Conservation (phyloP, 768 basidiomycete genomes). For the Tulasnella sp. region DNA sequence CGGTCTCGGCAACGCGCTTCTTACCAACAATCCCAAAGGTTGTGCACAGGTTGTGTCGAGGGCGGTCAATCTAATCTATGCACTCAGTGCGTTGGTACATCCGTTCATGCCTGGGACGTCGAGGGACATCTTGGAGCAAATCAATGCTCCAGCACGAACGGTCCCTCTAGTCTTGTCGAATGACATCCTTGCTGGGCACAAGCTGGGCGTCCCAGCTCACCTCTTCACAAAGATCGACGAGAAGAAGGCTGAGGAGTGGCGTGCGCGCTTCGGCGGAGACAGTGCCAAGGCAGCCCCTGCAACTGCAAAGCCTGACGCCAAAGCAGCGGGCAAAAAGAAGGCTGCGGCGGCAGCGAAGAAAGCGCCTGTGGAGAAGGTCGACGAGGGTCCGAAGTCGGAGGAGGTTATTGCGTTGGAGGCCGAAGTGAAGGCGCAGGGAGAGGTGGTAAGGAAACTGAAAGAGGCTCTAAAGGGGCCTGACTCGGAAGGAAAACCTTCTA, state of each 20-base stretch:
- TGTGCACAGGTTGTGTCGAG: constrained; percentile 86
- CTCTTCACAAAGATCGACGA: constrained; percentile 93
- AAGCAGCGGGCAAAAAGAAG: constrained; percentile 46
- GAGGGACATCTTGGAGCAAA: constrained; percentile 66
- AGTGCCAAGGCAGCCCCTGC: constrained; percentile 32
- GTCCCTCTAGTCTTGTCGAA: constrained; percentile 62
- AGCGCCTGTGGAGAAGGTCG: constrained; percentile 35
- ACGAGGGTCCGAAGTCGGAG: constrained; percentile 52
- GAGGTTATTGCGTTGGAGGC: constrained; percentile 64
- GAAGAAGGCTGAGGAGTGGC: constrained; percentile 75
- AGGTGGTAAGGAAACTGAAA: constrained; percentile 57
- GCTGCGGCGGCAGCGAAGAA: constrained; percentile 35
- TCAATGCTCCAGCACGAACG: constrained; percentile 78
- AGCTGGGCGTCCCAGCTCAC: constrained; percentile 75
- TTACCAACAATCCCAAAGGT: constrained; percentile 67
- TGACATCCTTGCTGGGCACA: constrained; percentile 82
- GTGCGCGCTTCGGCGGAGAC: constrained; percentile 63
- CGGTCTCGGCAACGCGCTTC: constrained; percentile 80
- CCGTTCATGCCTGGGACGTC: constrained; percentile 96
- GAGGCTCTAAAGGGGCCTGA: constrained; percentile 37
- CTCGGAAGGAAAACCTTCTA: constrained; percentile 49
- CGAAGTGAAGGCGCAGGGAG: constrained; percentile 67
- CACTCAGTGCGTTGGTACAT: constrained; percentile 72
- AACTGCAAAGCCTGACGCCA: constrained; percentile 33
- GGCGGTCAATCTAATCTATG: constrained; percentile 87